These are phyloP conservation scores for Neurospora sp. DNA, from an alignment of 495 filamentous ascomycete species.

Conservation along the genomic window DNA sequence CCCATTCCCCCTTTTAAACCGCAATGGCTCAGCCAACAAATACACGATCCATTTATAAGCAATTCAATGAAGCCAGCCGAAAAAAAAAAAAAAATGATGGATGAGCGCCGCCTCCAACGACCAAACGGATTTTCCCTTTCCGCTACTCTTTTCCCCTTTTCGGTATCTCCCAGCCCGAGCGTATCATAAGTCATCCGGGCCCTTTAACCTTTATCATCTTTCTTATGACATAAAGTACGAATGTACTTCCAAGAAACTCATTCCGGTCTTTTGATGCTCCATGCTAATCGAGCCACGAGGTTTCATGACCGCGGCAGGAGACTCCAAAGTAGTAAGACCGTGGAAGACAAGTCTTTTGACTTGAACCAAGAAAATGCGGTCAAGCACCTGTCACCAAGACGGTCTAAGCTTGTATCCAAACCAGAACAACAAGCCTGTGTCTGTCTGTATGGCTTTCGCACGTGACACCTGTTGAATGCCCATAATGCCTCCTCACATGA, in stretches of 20 bases:
- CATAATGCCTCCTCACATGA: not conserved
- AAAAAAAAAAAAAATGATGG: not conserved
- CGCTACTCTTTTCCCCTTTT: not conserved
- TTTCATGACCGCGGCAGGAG: too few relatives aligned
- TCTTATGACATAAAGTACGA: not conserved
- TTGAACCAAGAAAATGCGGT: not conserved
- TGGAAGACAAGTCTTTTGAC: not conserved
- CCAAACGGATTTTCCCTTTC: not conserved
- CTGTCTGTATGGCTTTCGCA: not conserved
- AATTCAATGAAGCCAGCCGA: not conserved
- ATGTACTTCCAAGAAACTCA: not conserved
- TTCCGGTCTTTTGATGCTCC: not conserved
- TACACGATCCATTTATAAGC: not conserved
- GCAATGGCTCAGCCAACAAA: not conserved
- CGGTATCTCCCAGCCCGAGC: not conserved
- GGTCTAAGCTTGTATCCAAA: not conserved
- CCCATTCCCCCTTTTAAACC: not conserved
- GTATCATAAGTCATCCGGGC: not conserved
- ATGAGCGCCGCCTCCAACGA: not conserved
- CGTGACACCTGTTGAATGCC: not conserved
- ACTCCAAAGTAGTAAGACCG: too few relatives aligned
- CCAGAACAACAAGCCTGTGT: not conserved
- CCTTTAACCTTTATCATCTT: not conserved
- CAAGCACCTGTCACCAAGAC: not conserved
- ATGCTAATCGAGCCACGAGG: not conserved